Evolutionary conservation across 768 basidiomycete species (phyloP).

Genomic region (Paxillus rubicundulus): DNA sequence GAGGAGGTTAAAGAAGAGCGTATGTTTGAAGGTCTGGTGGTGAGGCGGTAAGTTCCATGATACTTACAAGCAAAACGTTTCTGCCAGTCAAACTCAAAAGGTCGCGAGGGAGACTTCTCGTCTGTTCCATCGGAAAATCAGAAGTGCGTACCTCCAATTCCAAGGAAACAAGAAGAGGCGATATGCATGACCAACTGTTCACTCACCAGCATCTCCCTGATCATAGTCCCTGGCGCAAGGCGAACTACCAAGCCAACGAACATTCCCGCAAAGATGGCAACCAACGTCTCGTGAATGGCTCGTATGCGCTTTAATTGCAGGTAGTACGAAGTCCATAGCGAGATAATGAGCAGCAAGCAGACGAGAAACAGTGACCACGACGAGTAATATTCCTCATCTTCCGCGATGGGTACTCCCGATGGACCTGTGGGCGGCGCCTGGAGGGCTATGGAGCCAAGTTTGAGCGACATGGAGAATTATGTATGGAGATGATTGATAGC

Average conservation of each 20-base stretch:
- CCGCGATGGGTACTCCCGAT: conserved; percentile 42
- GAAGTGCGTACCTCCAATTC: background rate
- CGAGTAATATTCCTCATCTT: conserved; percentile 88
- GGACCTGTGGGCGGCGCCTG: conserved; percentile 24
- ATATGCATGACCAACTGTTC: background rate
- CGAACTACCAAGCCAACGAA: conserved; percentile 89
- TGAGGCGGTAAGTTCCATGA: conserved; percentile 11
- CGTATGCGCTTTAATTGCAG: conserved; percentile 96
- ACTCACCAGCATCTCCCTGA: conserved; percentile 96
- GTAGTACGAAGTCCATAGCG: conserved; percentile 96
- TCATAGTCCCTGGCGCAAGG: conserved; percentile 88
- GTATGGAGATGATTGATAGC: conserved; percentile 6
- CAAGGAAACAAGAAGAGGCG: background rate
- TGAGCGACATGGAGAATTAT: conserved; percentile 37
- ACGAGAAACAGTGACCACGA: conserved; percentile 95
- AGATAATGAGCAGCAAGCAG: conserved; percentile 88
- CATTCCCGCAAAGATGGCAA: conserved; percentile 96
- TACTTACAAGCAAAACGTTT: background rate
- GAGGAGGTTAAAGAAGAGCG: conserved; percentile 96
- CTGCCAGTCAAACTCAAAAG: background rate
- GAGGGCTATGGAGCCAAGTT: conserved; percentile 34
- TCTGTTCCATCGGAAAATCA: background rate
- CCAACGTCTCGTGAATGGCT: conserved; percentile 92
- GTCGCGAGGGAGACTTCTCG: background rate
- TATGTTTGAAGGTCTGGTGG: conserved; percentile 88